Evolutionary conservation across 2,329 filamentous ascomycete genomes (phyloP).

Genomic region (Onygenales sp.): DNA sequence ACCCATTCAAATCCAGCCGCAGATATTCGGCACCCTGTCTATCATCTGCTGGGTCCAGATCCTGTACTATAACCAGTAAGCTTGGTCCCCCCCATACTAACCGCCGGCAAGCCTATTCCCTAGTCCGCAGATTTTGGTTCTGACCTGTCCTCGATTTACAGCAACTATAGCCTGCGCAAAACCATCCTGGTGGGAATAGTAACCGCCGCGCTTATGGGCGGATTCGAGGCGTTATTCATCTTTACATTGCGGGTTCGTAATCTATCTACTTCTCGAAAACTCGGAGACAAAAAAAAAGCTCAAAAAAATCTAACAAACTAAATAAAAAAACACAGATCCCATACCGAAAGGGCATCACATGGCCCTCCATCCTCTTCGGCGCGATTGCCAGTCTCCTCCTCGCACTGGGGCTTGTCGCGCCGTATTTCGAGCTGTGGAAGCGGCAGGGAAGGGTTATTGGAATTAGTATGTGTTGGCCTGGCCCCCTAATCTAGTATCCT

Average conservation of each 20-base stretch:
- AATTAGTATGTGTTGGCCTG: slow-evolving; percentile 37
- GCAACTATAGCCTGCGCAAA: slow-evolving; percentile 36
- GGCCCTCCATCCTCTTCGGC: slow-evolving; percentile 48
- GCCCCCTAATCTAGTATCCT: too few species aligned
- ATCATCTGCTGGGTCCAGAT: slow-evolving; percentile 45
- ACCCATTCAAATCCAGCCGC: slow-evolving; percentile 45
- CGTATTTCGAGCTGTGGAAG: slow-evolving; percentile 55
- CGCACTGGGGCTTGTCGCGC: slow-evolving; percentile 47
- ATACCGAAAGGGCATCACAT: slow-evolving; percentile 44
- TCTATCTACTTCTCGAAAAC: background rate
- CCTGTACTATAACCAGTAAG: slow-evolving; percentile 42
- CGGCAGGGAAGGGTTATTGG: slow-evolving; percentile 52
- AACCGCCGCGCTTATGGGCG: slow-evolving; percentile 39
- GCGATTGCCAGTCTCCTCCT: slow-evolving; percentile 50
- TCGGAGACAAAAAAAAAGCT: background rate
- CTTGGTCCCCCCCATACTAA: slow-evolving; percentile 3
- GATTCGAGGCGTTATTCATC: slow-evolving; percentile 48
- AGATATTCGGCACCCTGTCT: slow-evolving; percentile 42
- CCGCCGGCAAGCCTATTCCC: too few species aligned
- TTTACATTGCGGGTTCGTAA: slow-evolving; percentile 42
- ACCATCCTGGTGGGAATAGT: slow-evolving; percentile 33
- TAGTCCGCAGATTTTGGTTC: background rate
- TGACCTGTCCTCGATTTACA: slow-evolving; percentile 5
- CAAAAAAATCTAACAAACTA: slow-evolving; percentile 1
- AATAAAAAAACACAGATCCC: slow-evolving; percentile 34